Evolutionary conservation across 768 basidiomycete species (phyloP), one percentile per base, ranked within the genome.

Genomic region (Naematelia aurantialba): DNA sequence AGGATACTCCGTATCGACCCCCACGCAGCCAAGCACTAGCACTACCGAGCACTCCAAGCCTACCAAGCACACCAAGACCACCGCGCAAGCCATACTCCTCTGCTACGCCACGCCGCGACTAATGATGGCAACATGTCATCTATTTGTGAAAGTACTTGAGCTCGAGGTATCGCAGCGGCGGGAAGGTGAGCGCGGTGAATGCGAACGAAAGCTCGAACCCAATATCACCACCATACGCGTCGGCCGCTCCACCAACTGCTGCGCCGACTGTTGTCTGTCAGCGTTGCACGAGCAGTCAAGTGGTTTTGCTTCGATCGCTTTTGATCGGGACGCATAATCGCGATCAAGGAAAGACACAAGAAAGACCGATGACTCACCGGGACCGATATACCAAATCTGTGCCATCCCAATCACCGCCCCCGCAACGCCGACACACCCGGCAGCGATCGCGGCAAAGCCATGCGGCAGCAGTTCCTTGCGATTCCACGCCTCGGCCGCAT

Each of bases 371-470:
- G 8, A 62, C 61, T 62, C 45, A 62, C 61, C 55, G 21, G 59
- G 83, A 1, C 83, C 83, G 2, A 79, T 81, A 57, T 81, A 83
- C 82, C 82, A 82, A 19, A 64, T 55, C 48, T 73, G 66, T 5
- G 83, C 79, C 83, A 84, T 84, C 3, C 84, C 83, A 3, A 83
- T 66, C 0, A 84, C 81, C 0, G 82, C 82, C 1, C 80, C 80
- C n/a, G 73, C 71, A 46, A 78, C 76, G 34, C 80, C 81, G 39
- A 73, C 62, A 27, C 76, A 55, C 29, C 75, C 63, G 19, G 79
- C 77, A 4, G 62, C 47, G 10, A 78, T 59, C 8, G 80, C 80
- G 1, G 80, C 81, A 31, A 77, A 53, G 5, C 81, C 81, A 13
- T 79, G 31, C 2, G 81, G 81, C 8, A 81, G 70, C 25, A 54